phyloP scores from a whole-genome alignment of 495 filamentous ascomycete species.

The Hamigera avellanea region DNA sequence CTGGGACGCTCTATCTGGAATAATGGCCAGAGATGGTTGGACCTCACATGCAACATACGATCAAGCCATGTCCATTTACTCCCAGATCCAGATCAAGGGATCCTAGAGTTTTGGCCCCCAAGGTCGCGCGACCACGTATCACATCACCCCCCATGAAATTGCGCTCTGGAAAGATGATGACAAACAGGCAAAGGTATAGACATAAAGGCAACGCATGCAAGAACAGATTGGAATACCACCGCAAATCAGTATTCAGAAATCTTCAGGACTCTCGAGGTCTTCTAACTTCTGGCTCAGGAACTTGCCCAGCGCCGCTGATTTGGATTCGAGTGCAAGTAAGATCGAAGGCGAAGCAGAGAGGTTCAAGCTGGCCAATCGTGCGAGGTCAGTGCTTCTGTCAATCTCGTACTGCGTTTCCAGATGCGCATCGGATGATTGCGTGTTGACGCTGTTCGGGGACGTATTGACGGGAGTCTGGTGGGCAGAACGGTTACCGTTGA shows the following conservation, averaged over 20 bases:
- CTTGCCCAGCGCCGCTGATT: constrained; percentile 31
- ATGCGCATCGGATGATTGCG: constrained; percentile 13
- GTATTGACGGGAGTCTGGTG: neutral
- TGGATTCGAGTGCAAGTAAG: constrained; percentile 32
- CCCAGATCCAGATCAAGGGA: too few species aligned
- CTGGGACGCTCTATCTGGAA: too few species aligned
- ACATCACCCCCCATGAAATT: too few species aligned
- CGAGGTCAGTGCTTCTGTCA: constrained; percentile 30
- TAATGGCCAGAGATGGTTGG: too few species aligned
- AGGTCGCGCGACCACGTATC: too few species aligned
- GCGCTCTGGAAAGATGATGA: too few species aligned
- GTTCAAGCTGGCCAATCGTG: constrained; percentile 29
- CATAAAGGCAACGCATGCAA: too few species aligned
- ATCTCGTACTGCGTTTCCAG: constrained; percentile 30
- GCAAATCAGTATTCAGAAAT: constrained; percentile 18
- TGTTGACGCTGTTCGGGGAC: neutral
- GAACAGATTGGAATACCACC: too few species aligned
- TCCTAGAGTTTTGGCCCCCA: too few species aligned
- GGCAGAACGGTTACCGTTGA: neutral
- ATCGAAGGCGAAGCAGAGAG: constrained; percentile 30
- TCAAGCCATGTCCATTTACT: too few species aligned
- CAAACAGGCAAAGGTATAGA: too few species aligned
- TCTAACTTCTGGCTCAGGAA: constrained; percentile 32
- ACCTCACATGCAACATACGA: too few species aligned
- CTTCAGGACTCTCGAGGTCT: constrained; percentile 34